phyloP scores from a whole-genome alignment of 108 stramenopile genomes.

The Cyclotella atomus region DNA sequence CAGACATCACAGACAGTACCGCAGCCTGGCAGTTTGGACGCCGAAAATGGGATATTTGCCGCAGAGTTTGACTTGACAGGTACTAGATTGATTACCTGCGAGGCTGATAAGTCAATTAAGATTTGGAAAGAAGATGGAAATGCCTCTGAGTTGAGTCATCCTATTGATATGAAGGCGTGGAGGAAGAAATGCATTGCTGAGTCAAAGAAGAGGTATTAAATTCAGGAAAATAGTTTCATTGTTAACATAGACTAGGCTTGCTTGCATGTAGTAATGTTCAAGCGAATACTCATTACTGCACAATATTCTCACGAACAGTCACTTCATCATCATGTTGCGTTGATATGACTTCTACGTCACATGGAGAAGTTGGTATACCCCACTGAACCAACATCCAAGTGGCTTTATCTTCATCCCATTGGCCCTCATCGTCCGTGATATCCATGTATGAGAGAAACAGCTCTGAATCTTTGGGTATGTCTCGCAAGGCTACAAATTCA shows the following conservation, averaged over 20 bases:
- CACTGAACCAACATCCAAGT: constrained; percentile 53
- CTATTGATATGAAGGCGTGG: constrained; percentile 96
- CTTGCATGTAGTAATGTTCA: neutral
- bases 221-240: neutral
- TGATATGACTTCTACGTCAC: neutral
- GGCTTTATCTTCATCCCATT: constrained; percentile 54
- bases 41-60: constrained; percentile 96
- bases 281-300: too few relatives aligned
- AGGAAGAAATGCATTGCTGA: constrained; percentile 76
- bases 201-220: constrained; percentile 90
- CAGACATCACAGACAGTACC: constrained; percentile 87
- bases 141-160: constrained; percentile 92
- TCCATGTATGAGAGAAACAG: constrained; percentile 40
- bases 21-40: constrained; percentile 98
- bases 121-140: constrained; percentile 97
- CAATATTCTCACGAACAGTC: too few relatives aligned
- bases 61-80: constrained; percentile 96
- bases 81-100: constrained; percentile 95
- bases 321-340: neutral
- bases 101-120: constrained; percentile 99
- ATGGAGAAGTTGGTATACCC: constrained; percentile 50
- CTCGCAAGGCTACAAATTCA: constrained; percentile 24
- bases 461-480: constrained; percentile 49
- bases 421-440: constrained; percentile 19
- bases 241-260: neutral